Evolutionary conservation across 2,329 filamentous ascomycete genomes (phyloP), one percentile per base, ranked within the genome.

Genomic region (Ilyonectria sp.): DNA sequence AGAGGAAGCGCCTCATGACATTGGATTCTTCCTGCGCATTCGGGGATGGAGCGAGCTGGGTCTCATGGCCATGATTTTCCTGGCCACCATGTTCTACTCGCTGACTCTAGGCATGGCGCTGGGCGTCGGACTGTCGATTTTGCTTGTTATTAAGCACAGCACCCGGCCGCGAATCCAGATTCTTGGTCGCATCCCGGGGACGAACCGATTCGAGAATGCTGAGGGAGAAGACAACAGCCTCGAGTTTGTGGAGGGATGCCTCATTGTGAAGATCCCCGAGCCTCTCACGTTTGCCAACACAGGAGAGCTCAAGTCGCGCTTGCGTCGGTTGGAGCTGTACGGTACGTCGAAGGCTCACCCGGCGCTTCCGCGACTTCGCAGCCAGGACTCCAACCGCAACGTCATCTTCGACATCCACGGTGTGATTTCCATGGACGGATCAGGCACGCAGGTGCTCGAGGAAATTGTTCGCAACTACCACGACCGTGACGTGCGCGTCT

Each of bases 231-330:
- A 91, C 0, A 90, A 92, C 50, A 86, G 88, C 31, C 86, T 98
- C 3, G 95, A 98, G 79, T 95, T 97, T 75, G 88, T 98, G 60
- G 95, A 98, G 71, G 94, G 95, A 17, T 97, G 93, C 68, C 85
- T 99, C 10, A 97, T 99, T 67, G 94, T 98, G 75, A 98, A 98
- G 85, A 98, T 99, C 62, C 95, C 96, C 0, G 96, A 99, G 78
- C 96, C 96, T 0, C 85, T 99, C 57, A 98, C 95, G 0, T 99
- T 99, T 79, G 95, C 95, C 77, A 99, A 99, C 79, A 98, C 96
- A 0, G 96, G 95, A 53, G 93, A 96, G 73, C 85, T 99, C 50
- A 97, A 97, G 80, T 92, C 91, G 59, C 89, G 96, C 4, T 86
- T 99, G 11, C 87, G 93, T 6, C 86, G 96, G 7, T 86, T 99